phyloP scores from a whole-genome alignment of 768 basidiomycete species.

The Suillus ampliporus region DNA sequence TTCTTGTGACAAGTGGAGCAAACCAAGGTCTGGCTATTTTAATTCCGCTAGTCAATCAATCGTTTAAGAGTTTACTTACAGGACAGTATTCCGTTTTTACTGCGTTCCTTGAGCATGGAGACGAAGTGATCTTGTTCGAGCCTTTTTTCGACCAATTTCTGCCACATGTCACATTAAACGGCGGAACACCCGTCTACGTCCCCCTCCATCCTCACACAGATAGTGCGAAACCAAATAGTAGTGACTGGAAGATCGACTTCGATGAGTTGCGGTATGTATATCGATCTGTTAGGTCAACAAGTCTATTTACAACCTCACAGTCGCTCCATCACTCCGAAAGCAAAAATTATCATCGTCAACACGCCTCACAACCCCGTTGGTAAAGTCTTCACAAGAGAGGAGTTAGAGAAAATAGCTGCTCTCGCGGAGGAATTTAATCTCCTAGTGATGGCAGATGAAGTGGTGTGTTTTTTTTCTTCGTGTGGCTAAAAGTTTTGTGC shows the following conservation, averaged over 20 bases:
- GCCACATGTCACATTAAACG: constrained; percentile 92
- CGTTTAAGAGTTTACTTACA: constrained; percentile 35
- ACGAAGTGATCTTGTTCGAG: constrained; percentile 99
- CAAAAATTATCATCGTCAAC: constrained; percentile 95
- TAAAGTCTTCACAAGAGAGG: constrained; percentile 87
- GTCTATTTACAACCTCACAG: constrained; percentile 40
- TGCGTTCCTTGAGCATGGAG: constrained; percentile 89
- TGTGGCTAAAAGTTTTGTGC: not conserved
- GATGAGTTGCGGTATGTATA: constrained; percentile 77
- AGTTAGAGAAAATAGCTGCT: constrained; percentile 84
- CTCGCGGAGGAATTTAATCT: constrained; percentile 93
- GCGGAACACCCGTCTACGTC: constrained; percentile 91
- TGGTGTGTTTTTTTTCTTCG: constrained; percentile 57
- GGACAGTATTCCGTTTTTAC: constrained; percentile 94
- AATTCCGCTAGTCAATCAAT: not conserved
- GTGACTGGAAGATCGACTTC: constrained; percentile 90
- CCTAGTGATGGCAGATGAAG: constrained; percentile 94
- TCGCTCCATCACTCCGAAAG: constrained; percentile 82
- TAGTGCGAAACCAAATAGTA: constrained; percentile 55
- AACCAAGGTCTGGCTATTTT: constrained; percentile 75
- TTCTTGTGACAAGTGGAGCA: constrained; percentile 94
- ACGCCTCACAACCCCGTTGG: constrained; percentile 99
- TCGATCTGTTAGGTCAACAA: not conserved
- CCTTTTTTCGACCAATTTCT: constrained; percentile 98
- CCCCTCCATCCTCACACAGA: constrained; percentile 87